phyloP scores from a whole-genome alignment of 345 rosid species.

The Theobroma cacao region DNA sequence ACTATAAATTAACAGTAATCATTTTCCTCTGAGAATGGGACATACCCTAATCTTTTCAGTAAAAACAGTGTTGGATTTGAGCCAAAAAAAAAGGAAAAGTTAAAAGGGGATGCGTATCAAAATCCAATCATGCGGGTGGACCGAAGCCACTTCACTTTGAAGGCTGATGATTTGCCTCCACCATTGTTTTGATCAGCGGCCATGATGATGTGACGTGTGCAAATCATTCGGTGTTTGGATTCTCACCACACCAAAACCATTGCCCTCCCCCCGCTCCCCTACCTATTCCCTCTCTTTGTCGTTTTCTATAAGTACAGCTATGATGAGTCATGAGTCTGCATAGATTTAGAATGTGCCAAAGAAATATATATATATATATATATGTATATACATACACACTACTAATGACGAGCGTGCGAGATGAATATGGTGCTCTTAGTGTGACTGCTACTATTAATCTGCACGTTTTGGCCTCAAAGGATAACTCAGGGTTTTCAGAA shows the following conservation, averaged over 20 bases:
- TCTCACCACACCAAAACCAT: background rate
- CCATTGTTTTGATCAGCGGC: conserved; percentile 7
- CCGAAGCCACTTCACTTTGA: background rate
- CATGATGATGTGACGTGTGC: conserved; percentile 21
- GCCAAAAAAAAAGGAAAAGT: background rate
- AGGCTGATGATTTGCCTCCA: conserved; percentile 27
- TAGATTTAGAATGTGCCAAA: too few relatives aligned
- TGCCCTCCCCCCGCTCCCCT: too few relatives aligned
- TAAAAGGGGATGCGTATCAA: conserved; percentile 13
- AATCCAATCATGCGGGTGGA: conserved; percentile 25
- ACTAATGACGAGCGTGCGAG: background rate
- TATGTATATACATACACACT: too few relatives aligned
- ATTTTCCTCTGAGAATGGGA: too few relatives aligned
- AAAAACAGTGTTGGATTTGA: conserved; percentile 2
- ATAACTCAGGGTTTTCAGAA: background rate
- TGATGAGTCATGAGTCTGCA: background rate
- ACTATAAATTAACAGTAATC: too few relatives aligned
- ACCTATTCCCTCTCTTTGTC: background rate
- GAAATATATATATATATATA: too few relatives aligned
- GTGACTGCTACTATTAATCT: background rate
- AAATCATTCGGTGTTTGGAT: conserved; percentile 36
- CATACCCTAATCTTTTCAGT: background rate
- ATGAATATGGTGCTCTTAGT: background rate
- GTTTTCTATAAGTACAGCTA: background rate
- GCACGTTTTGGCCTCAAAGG: background rate